Conservation (phyloP, 2,329 filamentous ascomycete species). For the Diaporthe sp. region DNA sequence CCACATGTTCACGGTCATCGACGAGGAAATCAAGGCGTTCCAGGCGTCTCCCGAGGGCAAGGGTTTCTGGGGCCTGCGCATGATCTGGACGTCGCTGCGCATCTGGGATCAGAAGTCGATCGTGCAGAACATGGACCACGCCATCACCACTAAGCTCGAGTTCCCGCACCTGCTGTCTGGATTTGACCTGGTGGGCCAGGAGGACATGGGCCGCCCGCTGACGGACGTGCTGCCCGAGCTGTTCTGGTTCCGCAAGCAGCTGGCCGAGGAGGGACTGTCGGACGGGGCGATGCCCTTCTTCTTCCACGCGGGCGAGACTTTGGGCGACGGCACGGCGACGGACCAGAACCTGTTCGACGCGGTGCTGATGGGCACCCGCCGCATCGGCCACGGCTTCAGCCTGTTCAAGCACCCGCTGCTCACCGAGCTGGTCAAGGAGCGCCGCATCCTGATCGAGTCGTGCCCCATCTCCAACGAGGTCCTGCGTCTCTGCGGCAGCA, state of each 20-base stretch:
- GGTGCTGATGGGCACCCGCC: constrained; percentile 85
- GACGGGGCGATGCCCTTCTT: constrained; percentile 84
- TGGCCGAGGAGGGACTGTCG: constrained; percentile 77
- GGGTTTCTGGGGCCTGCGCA: constrained; percentile 85
- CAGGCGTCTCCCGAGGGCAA: constrained; percentile 78
- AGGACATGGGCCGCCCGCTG: constrained; percentile 83
- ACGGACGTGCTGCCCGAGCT: constrained; percentile 84
- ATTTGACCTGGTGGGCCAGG: constrained; percentile 91
- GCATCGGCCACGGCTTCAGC: constrained; percentile 91
- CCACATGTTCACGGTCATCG: constrained; percentile 79
- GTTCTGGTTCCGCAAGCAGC: constrained; percentile 94
- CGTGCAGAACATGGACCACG: constrained; percentile 87
- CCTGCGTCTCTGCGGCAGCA: constrained; percentile 80
- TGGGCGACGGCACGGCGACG: constrained; percentile 79
- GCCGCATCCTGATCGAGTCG: constrained; percentile 87
- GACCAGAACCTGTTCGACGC: constrained; percentile 92
- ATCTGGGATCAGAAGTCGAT: constrained; percentile 74
- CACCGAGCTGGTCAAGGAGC: constrained; percentile 89
- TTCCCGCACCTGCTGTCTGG: constrained; percentile 87
- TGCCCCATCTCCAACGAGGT: constrained; percentile 95
- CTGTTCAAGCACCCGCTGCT: constrained; percentile 93
- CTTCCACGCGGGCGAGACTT: constrained; percentile 92
- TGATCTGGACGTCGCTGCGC: constrained; percentile 87
- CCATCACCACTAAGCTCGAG: constrained; percentile 83
- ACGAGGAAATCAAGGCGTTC: constrained; percentile 84